Evolutionary conservation across 2,329 filamentous ascomycete species (phyloP), one percentile per base, ranked within the genome.

Genomic region (Sporothrix brasiliensis): DNA sequence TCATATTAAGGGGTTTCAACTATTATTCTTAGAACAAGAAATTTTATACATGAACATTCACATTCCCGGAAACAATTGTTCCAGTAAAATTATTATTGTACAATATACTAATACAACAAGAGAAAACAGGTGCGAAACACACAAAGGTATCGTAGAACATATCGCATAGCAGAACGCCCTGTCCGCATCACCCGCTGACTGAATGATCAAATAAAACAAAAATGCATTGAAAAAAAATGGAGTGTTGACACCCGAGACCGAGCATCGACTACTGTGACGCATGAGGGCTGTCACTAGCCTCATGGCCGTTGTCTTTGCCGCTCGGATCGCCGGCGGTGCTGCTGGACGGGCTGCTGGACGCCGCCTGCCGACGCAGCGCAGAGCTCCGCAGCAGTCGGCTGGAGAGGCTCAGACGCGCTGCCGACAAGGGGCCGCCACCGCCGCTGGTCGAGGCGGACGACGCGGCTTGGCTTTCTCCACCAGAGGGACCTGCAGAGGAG

Each of bases 401-500:
- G 5, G 84, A 84, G 52, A 87, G 77, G 68, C 83, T 86, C 74
- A 87, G 77, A 68, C 80, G 79, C 11, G 85, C 83, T 56, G 81
- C 80, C 4, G 79, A 81, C 24, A 80, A 69, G 1, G 79, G 78
- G 30, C 77, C 76, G 27, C 60, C 49, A 24, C 47, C n/a, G 9
- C 14, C 53, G 30, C 34, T 14, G 5, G 39, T 47, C 2, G 58
- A 63, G 4, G 58, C 21, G 19, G 58, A 63, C 2, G 58, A 63
- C 14, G 58, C 58, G 27, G 58, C 58, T 2, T 39, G 58, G 41
- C 58, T 63, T n/a, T 39, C 58, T 3, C 58, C 58, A 24, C 58
- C 39, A 3, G 39, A 47, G n/a, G 11, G 21, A 6, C 58, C 41
- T 19, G 54, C 19, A 5, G 21, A 24, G 21, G 47, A 13, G 2